phyloP scores from a whole-genome alignment of 2,329 filamentous ascomycete genomes.

The Orbilia ellipsospora region DNA sequence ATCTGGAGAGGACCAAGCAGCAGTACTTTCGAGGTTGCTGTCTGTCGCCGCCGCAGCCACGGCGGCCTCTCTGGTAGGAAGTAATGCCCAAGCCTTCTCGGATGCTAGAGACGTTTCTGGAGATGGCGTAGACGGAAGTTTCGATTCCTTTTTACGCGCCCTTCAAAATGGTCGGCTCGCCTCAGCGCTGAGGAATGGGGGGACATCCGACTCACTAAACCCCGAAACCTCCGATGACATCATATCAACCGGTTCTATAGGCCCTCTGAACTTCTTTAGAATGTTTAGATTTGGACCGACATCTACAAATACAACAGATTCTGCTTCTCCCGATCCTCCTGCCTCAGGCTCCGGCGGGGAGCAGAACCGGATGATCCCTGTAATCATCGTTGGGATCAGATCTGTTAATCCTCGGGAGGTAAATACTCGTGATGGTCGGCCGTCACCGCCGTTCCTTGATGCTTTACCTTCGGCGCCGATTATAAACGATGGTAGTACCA shows the following conservation, averaged over 20 bases:
- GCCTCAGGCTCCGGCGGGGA: conserved; percentile 59
- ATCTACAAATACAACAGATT: conserved; percentile 58
- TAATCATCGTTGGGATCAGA: conserved; percentile 76
- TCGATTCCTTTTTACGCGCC: conserved; percentile 59
- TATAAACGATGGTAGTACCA: conserved; percentile 10
- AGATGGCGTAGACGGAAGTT: conserved; percentile 59
- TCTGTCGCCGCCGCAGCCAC: conserved; percentile 60
- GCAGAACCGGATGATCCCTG: conserved; percentile 71
- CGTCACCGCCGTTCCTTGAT: conserved; percentile 63
- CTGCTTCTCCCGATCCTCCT: conserved; percentile 13
- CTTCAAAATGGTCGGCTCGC: conserved; percentile 59
- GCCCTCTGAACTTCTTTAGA: conserved; percentile 74
- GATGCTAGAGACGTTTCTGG: conserved; percentile 60
- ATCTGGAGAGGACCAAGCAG: conserved; percentile 59
- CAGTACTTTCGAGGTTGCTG: conserved; percentile 59
- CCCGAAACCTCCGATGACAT: conserved; percentile 56
- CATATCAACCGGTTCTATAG: conserved; percentile 63
- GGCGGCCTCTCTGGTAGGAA: conserved; percentile 59
- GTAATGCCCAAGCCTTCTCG: conserved; percentile 58
- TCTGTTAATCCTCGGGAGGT: conserved; percentile 70
- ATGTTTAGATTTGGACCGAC: conserved; percentile 75
- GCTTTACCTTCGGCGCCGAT: conserved; percentile 59
- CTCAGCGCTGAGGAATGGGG: conserved; percentile 59
- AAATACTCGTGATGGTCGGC: conserved; percentile 64
- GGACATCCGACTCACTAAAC: conserved; percentile 48